Evolutionary conservation across 306 rosid genomes (phyloP).

Genomic region (Amphicarpaea edgeworthii): DNA sequence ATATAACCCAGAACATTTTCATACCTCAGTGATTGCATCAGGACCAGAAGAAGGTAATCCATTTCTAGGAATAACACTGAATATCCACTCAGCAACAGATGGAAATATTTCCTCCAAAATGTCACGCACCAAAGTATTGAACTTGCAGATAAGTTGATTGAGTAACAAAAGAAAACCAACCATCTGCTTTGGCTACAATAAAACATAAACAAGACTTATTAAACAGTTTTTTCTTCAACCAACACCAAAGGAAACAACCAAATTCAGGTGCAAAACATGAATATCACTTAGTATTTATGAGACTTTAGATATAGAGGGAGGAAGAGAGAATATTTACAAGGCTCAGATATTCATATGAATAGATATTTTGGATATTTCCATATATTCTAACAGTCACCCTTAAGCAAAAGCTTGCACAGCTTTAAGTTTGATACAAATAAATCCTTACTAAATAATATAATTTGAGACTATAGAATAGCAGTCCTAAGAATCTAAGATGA

Average conservation of each 20-base stretch:
- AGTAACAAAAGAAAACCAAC: slow-evolving; percentile 78
- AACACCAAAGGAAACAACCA: slow-evolving; percentile 27
- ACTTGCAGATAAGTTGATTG: slow-evolving; percentile 95
- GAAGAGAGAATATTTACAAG: not conserved
- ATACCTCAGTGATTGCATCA: slow-evolving; percentile 90
- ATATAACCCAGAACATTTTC: slow-evolving; percentile 21
- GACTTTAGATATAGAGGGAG: not conserved
- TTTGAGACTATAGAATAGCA: not conserved
- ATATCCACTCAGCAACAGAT: slow-evolving; percentile 73
- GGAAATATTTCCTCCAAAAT: slow-evolving; percentile 92
- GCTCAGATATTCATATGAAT: not conserved
- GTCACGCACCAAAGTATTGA: slow-evolving; percentile 69
- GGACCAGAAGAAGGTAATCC: slow-evolving; percentile 80
- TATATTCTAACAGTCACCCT: not conserved
- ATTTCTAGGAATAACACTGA: slow-evolving; percentile 78
- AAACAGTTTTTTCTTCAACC: slow-evolving; percentile 21
- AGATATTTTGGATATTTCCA: slow-evolving; percentile 6
- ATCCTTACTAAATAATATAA: not conserved
- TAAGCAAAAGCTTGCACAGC: not conserved
- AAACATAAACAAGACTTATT: slow-evolving; percentile 41
- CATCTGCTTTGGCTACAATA: slow-evolving; percentile 92
- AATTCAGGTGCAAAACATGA: slow-evolving; percentile 18
- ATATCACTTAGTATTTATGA: not conserved
- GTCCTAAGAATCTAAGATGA: not conserved
- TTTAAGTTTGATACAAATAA: slow-evolving; percentile 1